phyloP scores from a whole-genome alignment of 441 rosid genomes.

The Euphorbia schlechtendalii region DNA sequence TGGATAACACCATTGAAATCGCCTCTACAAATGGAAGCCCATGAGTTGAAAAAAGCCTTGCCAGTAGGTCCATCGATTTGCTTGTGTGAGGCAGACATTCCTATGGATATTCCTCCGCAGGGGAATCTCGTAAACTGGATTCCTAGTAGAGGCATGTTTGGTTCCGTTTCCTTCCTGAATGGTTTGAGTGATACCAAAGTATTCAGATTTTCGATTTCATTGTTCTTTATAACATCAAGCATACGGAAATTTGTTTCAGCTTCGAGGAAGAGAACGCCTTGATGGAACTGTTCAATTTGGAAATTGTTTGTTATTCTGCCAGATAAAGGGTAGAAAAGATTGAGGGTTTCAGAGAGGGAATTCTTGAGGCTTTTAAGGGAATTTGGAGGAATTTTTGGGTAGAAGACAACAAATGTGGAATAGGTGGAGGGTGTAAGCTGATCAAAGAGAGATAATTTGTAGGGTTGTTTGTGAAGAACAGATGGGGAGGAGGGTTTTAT shows the following conservation, averaged over 20 bases:
- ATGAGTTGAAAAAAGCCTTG: not conserved
- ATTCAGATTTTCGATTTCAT: slow-evolving; percentile 12
- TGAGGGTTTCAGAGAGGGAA: slow-evolving; percentile 21
- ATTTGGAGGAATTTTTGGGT: not conserved
- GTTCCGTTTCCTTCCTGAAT: slow-evolving; percentile 5
- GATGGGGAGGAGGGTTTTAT: slow-evolving; percentile 17
- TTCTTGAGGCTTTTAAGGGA: slow-evolving; percentile 1
- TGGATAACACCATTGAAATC: not conserved
- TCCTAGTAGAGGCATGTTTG: not conserved
- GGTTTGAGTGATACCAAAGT: slow-evolving; percentile 17
- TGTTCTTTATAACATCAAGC: slow-evolving; percentile 15
- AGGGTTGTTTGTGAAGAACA: slow-evolving; percentile 8
- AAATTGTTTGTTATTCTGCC: slow-evolving; percentile 16
- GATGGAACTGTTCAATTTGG: slow-evolving; percentile 9
- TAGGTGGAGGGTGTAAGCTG: slow-evolving; percentile 28
- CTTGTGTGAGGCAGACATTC: slow-evolving; percentile 17
- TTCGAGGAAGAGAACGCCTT: slow-evolving; percentile 19
- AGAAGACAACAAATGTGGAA: slow-evolving; percentile 12
- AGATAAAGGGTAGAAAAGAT: slow-evolving; percentile 19
- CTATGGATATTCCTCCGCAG: slow-evolving; percentile 21
- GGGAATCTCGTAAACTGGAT: slow-evolving; percentile 8
- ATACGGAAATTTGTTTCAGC: slow-evolving; percentile 4
- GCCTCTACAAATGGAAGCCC: slow-evolving; percentile 12
- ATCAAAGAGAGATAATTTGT: slow-evolving; percentile 18
- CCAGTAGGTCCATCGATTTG: slow-evolving; percentile 10